Evolutionary conservation across 345 rosid species (phyloP).

Genomic region (Iberis pinnata): DNA sequence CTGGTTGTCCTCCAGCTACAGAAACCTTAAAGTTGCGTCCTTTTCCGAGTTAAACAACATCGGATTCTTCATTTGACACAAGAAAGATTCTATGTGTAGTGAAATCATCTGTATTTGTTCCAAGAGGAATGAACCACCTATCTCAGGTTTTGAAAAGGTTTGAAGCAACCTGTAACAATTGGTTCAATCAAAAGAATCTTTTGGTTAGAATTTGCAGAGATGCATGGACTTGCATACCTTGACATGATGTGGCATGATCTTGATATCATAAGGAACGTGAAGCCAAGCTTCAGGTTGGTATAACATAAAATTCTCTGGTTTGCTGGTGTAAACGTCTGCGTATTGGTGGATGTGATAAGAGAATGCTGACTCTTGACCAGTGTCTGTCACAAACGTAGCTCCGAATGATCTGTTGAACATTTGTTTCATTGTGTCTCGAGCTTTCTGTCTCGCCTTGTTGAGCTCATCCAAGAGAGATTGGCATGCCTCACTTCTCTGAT

Average conservation of each 20-base stretch:
- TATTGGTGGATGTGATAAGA: slow-evolving; percentile 92
- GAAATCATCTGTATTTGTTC: background rate
- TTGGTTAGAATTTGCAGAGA: background rate
- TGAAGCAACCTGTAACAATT: slow-evolving; percentile 49
- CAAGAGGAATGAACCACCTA: background rate
- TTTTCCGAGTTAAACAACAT: background rate
- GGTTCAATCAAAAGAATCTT: background rate
- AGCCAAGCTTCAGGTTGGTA: slow-evolving; percentile 92
- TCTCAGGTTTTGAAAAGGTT: slow-evolving; percentile 41
- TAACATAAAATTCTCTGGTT: slow-evolving; percentile 80
- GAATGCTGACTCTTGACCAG: slow-evolving; percentile 92
- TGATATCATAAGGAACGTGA: slow-evolving; percentile 77
- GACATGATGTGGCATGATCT: slow-evolving; percentile 95
- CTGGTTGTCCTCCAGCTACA: too few relatives aligned
- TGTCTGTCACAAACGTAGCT: slow-evolving; percentile 87
- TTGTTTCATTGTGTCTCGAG: slow-evolving; percentile 60
- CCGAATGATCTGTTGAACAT: slow-evolving; percentile 95
- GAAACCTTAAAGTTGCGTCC: slow-evolving; percentile 8
- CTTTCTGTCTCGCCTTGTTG: slow-evolving; percentile 66
- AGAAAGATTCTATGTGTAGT: too few relatives aligned
- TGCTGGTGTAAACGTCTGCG: slow-evolving; percentile 88
- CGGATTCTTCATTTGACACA: background rate
- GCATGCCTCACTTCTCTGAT: slow-evolving; percentile 45
- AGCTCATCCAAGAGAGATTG: slow-evolving; percentile 56
- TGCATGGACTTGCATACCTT: slow-evolving; percentile 43